These are phyloP conservation scores for Cucurbita maxima DNA, from an alignment of 306 rosid species.

Conservation along the genomic window DNA sequence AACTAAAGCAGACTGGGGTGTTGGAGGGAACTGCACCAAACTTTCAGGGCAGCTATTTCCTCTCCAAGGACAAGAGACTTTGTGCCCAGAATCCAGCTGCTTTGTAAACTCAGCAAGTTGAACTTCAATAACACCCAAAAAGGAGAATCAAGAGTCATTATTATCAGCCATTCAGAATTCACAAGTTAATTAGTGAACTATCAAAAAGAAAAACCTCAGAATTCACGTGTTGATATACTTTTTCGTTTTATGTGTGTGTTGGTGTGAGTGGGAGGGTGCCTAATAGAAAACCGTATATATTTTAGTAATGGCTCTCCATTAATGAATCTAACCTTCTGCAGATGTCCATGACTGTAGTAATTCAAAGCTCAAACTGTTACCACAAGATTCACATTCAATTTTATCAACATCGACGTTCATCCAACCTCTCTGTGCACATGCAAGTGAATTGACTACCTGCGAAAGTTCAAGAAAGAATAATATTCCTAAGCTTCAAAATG, in stretches of 20 bases:
- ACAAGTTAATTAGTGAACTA: background rate
- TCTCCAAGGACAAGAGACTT: slow-evolving; percentile 76
- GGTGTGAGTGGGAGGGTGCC: background rate
- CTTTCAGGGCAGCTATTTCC: slow-evolving; percentile 97
- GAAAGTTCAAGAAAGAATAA: slow-evolving; percentile 13
- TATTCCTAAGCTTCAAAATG: background rate
- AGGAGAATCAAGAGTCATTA: slow-evolving; percentile 8
- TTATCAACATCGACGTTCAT: slow-evolving; percentile 64
- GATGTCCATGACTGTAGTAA: slow-evolving; percentile 49
- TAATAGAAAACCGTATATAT: background rate
- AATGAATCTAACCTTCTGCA: slow-evolving; percentile 52
- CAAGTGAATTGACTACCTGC: slow-evolving; percentile 57
- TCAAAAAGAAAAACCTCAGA: background rate
- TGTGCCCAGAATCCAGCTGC: slow-evolving; percentile 80
- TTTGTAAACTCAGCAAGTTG: slow-evolving; percentile 74
- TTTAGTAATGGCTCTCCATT: background rate
- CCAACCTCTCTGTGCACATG: slow-evolving; percentile 98
- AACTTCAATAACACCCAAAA: slow-evolving; percentile 35
- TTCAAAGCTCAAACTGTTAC: slow-evolving; percentile 41
- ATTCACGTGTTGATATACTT: background rate
- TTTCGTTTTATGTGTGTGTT: background rate
- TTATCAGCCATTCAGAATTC: slow-evolving; percentile 14
- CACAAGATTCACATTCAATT: slow-evolving; percentile 78
- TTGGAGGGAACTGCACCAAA: slow-evolving; percentile 94
- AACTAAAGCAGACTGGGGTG: slow-evolving; percentile 75